These are phyloP conservation scores for Cairneyella variabilis DNA, from an alignment of 495 filamentous ascomycete species.

Conservation along the genomic window DNA sequence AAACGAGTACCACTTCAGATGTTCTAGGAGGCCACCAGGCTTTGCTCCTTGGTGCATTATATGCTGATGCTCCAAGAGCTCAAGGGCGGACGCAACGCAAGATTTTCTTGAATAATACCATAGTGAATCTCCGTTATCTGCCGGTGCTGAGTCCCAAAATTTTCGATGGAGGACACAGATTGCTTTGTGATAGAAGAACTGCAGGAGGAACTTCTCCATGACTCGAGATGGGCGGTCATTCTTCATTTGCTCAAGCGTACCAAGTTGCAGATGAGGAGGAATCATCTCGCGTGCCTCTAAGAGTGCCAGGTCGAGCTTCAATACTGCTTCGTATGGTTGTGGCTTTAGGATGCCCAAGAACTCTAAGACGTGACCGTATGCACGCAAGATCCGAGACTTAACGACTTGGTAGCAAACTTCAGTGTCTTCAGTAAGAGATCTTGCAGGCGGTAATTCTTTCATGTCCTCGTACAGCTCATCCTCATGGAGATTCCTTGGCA, in stretches of 20 bases:
- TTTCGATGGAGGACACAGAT: slow-evolving; percentile 67
- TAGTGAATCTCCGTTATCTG: slow-evolving; percentile 46
- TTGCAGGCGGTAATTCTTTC: slow-evolving; percentile 15
- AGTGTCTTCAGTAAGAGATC: slow-evolving; percentile 17
- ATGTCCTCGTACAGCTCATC: slow-evolving; percentile 22
- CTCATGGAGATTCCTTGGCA: slow-evolving; percentile 18
- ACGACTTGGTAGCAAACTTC: slow-evolving; percentile 16
- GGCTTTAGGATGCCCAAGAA: slow-evolving; percentile 17
- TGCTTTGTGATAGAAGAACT: slow-evolving; percentile 67
- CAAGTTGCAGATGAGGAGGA: slow-evolving; percentile 16
- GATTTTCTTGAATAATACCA: slow-evolving; percentile 64
- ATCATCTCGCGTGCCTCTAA: slow-evolving; percentile 13
- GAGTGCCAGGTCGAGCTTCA: slow-evolving; percentile 14
- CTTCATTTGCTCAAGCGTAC: slow-evolving; percentile 20
- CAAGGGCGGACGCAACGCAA: slow-evolving; percentile 64
- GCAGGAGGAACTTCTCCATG: slow-evolving; percentile 65
- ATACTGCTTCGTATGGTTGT: slow-evolving; percentile 20
- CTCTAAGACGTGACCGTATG: slow-evolving; percentile 16
- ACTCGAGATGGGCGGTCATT: slow-evolving; percentile 29
- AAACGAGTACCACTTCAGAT: slow-evolving; percentile 40
- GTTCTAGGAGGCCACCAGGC: slow-evolving; percentile 35
- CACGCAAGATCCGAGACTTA: slow-evolving; percentile 15
- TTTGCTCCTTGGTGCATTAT: slow-evolving; percentile 34
- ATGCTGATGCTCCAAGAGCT: slow-evolving; percentile 49
- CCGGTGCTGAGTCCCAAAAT: slow-evolving; percentile 51